Conservation (phyloP, 345 rosid genomes). For the Bruguiera sexangula region DNA sequence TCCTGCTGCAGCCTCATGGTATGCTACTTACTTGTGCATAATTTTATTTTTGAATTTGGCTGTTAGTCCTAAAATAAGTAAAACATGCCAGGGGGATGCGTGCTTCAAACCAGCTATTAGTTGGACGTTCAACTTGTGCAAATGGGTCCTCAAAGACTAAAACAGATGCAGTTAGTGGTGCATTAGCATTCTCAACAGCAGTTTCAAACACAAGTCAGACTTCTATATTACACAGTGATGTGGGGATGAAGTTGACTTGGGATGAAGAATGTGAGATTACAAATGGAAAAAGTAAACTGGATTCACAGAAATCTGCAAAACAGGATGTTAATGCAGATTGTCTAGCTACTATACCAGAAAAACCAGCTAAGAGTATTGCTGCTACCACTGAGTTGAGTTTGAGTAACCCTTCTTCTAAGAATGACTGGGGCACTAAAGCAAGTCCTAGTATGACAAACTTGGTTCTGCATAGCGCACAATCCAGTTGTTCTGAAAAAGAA, state of each 20-base stretch:
- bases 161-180: constrained; percentile 33
- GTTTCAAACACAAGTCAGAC: constrained; percentile 41
- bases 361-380: constrained; percentile 17
- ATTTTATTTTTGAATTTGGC: constrained; percentile 4
- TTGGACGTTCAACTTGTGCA: constrained; percentile 34
- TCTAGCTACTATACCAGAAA: constrained; percentile 11
- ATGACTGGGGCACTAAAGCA: constrained; percentile 16
- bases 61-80: constrained; percentile 10
- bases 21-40: constrained; percentile 12
- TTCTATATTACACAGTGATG: constrained; percentile 16
- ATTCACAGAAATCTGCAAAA: constrained; percentile 16
- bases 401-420: constrained; percentile 11
- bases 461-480: background rate
- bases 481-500: constrained; percentile 15
- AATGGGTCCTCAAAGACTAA: constrained; percentile 55
- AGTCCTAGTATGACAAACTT: constrained; percentile 2
- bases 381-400: constrained; percentile 4
- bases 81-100: constrained; percentile 53
- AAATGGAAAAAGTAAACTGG: constrained; percentile 20
- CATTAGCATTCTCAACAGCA: constrained; percentile 40
- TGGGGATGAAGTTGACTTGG: constrained; percentile 19
- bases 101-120: constrained; percentile 41
- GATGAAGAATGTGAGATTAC: constrained; percentile 20
- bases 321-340: constrained; percentile 10
- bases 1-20: constrained; percentile 95